These are phyloP conservation scores for Neopestalotiopsis sp. DNA, from an alignment of 2,329 filamentous ascomycete genomes.

Conservation along the genomic window DNA sequence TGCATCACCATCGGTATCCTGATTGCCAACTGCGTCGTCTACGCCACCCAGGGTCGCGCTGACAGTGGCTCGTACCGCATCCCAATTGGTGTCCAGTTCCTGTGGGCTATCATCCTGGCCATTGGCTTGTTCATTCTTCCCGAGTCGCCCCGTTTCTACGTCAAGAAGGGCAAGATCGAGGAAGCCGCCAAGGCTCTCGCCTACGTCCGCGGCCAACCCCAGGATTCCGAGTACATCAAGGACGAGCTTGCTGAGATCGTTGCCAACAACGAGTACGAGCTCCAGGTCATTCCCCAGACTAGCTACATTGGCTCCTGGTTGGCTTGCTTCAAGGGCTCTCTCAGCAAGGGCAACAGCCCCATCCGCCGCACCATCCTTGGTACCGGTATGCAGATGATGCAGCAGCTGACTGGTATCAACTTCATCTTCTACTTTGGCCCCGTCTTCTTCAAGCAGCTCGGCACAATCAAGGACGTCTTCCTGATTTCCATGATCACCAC, in stretches of 20 bases:
- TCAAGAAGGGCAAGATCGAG: constrained; percentile 69
- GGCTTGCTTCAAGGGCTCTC: constrained; percentile 60
- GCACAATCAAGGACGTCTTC: constrained; percentile 79
- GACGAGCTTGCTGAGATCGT: constrained; percentile 75
- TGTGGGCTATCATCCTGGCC: constrained; percentile 47
- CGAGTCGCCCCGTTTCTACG: constrained; percentile 75
- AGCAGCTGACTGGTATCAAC: constrained; percentile 73
- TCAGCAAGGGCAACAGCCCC: constrained; percentile 59
- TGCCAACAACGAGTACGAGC: constrained; percentile 75
- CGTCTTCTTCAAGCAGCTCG: constrained; percentile 80
- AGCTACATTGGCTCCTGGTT: constrained; percentile 66
- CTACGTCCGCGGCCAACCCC: constrained; percentile 67
- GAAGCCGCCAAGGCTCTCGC: constrained; percentile 62
- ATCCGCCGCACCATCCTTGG: constrained; percentile 62
- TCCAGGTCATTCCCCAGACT: constrained; percentile 60
- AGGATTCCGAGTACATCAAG: constrained; percentile 69
- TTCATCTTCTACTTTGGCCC: constrained; percentile 91
- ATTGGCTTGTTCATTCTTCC: constrained; percentile 47
- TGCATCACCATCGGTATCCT: constrained; percentile 77
- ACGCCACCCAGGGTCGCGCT: constrained; percentile 62
- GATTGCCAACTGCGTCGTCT: constrained; percentile 71
- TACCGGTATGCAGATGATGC: constrained; percentile 64
- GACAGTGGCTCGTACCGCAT: constrained; percentile 73
- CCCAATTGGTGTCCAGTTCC: constrained; percentile 71
- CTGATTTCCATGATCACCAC: constrained; percentile 85